Evolutionary conservation across 257 asterid species (phyloP).

Genomic region (Nyctanthes arbortristis): DNA sequence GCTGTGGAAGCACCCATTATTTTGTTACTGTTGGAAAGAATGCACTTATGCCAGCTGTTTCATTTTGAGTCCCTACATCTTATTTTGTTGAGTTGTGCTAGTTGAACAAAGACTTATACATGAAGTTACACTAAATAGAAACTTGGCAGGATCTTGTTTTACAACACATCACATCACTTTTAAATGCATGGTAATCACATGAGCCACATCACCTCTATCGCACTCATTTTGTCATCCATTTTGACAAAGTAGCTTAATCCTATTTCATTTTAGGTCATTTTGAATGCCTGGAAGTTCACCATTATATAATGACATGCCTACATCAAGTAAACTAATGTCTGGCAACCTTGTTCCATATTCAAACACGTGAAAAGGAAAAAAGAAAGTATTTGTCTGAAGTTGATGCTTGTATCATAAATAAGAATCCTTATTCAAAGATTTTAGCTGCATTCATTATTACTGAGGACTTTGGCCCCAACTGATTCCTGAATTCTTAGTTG

Average conservation of each 20-base stretch:
- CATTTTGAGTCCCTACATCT: background rate
- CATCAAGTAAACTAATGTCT: background rate
- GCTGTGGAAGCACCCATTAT: no score
- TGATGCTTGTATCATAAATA: background rate
- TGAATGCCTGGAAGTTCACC: no score
- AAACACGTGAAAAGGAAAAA: background rate
- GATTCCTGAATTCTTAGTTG: slow-evolving; percentile 9
- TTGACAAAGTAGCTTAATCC: background rate
- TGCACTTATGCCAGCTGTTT: background rate
- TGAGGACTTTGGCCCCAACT: background rate
- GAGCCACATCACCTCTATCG: no score
- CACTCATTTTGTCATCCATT: no score
- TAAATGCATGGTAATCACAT: no score
- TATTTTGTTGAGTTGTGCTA: no score
- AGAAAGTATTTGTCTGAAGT: background rate
- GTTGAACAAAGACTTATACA: no score
- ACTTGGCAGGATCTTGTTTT: no score
- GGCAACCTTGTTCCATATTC: background rate
- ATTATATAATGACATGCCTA: background rate
- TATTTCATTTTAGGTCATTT: background rate
- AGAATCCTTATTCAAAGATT: background rate
- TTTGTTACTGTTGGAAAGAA: no score
- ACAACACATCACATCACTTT: no score
- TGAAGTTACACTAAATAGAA: no score
- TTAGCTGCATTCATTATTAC: background rate